Conservation (phyloP, 208 protist genomes). For the Cochliopodium minus region DNA sequence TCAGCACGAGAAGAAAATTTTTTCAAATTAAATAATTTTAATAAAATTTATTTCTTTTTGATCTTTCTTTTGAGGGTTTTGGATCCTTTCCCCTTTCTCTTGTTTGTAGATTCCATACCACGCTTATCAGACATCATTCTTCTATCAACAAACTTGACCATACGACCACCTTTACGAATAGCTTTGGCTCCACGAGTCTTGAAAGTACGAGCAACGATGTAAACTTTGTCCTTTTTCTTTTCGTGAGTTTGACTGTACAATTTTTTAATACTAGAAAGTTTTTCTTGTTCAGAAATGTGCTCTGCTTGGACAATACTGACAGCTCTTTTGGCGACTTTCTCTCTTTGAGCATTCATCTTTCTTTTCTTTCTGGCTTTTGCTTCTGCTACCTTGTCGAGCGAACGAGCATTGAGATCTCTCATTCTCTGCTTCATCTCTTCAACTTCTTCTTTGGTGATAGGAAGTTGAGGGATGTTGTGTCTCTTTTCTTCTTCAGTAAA, state of each 20-base stretch:
- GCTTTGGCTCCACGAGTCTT: background rate
- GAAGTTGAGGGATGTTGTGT: slow-evolving; percentile 23
- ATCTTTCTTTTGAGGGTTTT: too few relatives aligned
- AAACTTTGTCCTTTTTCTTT: background rate
- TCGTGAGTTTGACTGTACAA: background rate
- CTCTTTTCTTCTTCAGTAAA: slow-evolving; percentile 36
- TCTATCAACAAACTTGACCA: background rate
- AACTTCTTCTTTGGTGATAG: slow-evolving; percentile 59
- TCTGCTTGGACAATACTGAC: background rate
- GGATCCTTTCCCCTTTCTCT: too few relatives aligned
- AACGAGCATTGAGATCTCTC: slow-evolving; percentile 70
- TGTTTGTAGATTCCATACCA: too few relatives aligned
- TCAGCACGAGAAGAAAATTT: too few relatives aligned
- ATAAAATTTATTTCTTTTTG: too few relatives aligned
- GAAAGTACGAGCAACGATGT: background rate
- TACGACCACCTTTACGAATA: background rate
- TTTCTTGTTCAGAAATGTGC: background rate
- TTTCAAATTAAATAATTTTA: too few relatives aligned
- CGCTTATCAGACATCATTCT: background rate
- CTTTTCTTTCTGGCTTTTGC: slow-evolving; percentile 80
- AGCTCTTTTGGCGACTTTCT: slow-evolving; percentile 55
- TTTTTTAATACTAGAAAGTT: background rate
- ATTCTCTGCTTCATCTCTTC: slow-evolving; percentile 66
- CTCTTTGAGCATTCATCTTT: slow-evolving; percentile 51
- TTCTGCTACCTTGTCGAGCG: slow-evolving; percentile 87